Evolutionary conservation across 1,139 yeast genomes (phyloP).

Genomic region (Geotrichum aggregatum): DNA sequence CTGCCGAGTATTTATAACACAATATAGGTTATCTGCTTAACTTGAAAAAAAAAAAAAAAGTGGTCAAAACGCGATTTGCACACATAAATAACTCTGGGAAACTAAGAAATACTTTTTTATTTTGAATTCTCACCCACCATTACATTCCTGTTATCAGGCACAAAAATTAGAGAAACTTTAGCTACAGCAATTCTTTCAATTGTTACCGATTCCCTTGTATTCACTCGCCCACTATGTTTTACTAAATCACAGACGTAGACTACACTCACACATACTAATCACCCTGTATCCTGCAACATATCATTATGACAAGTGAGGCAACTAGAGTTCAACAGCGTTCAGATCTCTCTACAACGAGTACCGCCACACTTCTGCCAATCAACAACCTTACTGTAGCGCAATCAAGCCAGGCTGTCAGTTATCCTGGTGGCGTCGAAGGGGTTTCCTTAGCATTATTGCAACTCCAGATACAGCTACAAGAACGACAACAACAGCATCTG

Average conservation of each 20-base stretch:
- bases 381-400: neutral
- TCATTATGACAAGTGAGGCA: neutral
- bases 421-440: neutral
- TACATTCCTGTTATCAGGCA: neutral
- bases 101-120: no score
- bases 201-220: neutral
- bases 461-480: slow-evolving; percentile 11
- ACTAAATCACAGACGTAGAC: neutral
- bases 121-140: neutral
- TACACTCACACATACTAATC: neutral
- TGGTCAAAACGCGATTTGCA: no score
- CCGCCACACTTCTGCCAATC: neutral
- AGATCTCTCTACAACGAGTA: neutral
- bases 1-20: no score
- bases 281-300: neutral
- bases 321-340: neutral
- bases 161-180: no score
- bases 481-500: slow-evolving; percentile 12
- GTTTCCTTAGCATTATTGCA: neutral
- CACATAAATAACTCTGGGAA: no score
- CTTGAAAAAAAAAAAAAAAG: no score
- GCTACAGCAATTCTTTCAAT: neutral
- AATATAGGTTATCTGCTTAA: no score
- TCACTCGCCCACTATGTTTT: neutral
- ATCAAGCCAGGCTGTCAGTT: neutral